Conservation (phyloP, 2,329 filamentous ascomycete genomes). For the Geosmithia morbida region DNA sequence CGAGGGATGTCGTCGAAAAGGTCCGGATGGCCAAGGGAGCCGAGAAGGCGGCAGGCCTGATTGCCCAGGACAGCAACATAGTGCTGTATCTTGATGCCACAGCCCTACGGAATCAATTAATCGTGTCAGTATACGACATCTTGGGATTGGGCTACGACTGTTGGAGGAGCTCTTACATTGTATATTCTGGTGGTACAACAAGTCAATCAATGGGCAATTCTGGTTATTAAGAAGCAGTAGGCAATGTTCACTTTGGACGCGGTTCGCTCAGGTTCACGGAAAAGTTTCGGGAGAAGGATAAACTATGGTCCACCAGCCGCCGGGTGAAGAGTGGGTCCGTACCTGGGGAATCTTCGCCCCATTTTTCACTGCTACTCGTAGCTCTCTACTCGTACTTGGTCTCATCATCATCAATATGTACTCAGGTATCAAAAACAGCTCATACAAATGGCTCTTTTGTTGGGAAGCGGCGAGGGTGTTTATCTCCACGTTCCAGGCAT, state of each 20-base stretch:
- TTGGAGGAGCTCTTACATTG: neutral
- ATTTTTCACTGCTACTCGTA: too few relatives aligned
- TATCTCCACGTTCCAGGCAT: too few relatives aligned
- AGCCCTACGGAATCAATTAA: slow-evolving; percentile 9
- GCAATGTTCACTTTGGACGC: neutral
- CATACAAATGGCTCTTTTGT: too few relatives aligned
- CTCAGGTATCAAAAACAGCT: too few relatives aligned
- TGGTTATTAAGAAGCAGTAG: neutral
- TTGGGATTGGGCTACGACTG: neutral
- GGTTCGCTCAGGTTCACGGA: neutral
- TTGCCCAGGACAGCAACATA: slow-evolving; percentile 15
- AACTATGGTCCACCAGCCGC: too few relatives aligned
- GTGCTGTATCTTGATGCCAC: slow-evolving; percentile 11
- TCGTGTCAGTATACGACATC: slow-evolving; percentile 1
- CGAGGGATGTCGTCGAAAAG: slow-evolving; percentile 18
- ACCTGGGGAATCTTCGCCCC: too few relatives aligned
- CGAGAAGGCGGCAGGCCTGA: slow-evolving; percentile 6
- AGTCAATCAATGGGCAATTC: neutral
- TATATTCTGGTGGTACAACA: neutral
- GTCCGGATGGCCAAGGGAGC: slow-evolving; percentile 8
- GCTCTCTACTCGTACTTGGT: too few relatives aligned
- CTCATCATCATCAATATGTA: too few relatives aligned
- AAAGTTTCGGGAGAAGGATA: neutral
- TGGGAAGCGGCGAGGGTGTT: too few relatives aligned
- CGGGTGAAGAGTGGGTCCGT: too few relatives aligned